Base-by-base conservation (phyloP, 2,329 filamentous ascomycete species). In the Beauveria asiatica region DNA sequence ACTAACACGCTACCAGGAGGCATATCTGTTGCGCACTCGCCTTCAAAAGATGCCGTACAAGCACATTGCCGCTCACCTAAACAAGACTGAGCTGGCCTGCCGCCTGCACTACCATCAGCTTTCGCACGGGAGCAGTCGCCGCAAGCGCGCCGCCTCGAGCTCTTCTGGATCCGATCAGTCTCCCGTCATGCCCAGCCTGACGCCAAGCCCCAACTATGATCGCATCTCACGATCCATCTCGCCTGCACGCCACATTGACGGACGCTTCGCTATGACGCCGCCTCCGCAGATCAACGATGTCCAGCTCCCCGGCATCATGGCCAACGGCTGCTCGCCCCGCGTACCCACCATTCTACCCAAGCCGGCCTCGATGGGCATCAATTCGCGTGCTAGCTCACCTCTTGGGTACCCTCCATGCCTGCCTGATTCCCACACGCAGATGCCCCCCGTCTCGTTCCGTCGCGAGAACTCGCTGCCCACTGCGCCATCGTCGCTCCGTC, bases 31-130 rank as follows among this genome's bases (percentile, higher is more conserved):
- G 63, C 88, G 92, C 74, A 92, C 88, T 62, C 88, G 90, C 61
- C 83, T 90, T 68, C 88, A 92, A 69, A 93, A 93, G 76, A 91
- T 93, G 85, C 90, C 90, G 0, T 94, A 94, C 76, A 94, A 93
- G 80, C 89, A 93, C 72, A 94, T 94, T 70, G 90, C 90, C 61
- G 84, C 87, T 62, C 87, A 92, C 67, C 78, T 94, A 66, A 90
- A 92, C 76, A 95, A 94, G 79, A 94, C 90, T 0, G 90, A 94
- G 76, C 80, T 94, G 62, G 90, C 90, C 52, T 95, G 90, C 76
- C 89, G 90, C 64, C 82, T 95, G 64, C 90, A 94, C 74, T 93
- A 90, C 71, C 90, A 95, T 70, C 90, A 94, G 70, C 82, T 94
- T 64, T 91, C 87, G 64, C 89, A 92, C 71, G 89, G 89, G 61